Conservation (phyloP, 495 filamentous ascomycete species). For the Cercophora newfieldiana region DNA sequence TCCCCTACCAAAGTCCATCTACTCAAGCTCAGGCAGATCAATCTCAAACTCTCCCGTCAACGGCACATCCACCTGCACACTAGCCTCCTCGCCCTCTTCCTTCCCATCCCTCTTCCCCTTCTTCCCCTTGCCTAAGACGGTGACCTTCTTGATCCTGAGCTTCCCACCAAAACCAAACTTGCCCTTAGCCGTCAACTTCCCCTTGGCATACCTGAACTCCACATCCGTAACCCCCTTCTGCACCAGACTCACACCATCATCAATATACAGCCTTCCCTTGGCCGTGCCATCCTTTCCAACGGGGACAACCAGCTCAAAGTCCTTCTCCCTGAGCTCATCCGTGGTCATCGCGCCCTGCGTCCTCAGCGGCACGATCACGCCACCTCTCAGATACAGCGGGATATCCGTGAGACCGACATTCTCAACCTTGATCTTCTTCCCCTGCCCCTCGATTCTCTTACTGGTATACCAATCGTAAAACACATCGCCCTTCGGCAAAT, state of each 20-base stretch:
- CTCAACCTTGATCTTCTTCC: slow-evolving; percentile 51
- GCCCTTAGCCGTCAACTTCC: slow-evolving; percentile 53
- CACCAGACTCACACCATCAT: slow-evolving; percentile 59
- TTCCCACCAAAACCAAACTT: slow-evolving; percentile 50
- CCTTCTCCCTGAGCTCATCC: slow-evolving; percentile 60
- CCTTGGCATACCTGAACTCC: slow-evolving; percentile 53
- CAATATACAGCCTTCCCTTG: slow-evolving; percentile 54
- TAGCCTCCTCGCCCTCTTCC: background rate
- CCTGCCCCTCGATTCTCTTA: slow-evolving; percentile 56
- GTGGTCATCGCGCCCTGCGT: slow-evolving; percentile 67
- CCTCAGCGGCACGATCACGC: slow-evolving; percentile 67
- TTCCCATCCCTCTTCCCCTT: slow-evolving; percentile 2
- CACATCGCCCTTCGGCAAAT: slow-evolving; percentile 70
- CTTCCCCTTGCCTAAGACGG: slow-evolving; percentile 43
- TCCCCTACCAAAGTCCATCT: too few species aligned
- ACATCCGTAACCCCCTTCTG: slow-evolving; percentile 52
- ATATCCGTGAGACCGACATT: slow-evolving; percentile 64
- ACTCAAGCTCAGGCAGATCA: slow-evolving; percentile 3
- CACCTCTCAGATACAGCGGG: slow-evolving; percentile 71
- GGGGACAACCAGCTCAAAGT: slow-evolving; percentile 72
- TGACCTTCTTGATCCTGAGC: slow-evolving; percentile 57
- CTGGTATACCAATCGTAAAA: slow-evolving; percentile 80
- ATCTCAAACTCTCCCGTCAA: background rate
- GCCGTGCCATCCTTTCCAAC: slow-evolving; percentile 50
- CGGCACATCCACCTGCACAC: background rate